phyloP scores from a whole-genome alignment of 306 rosid species.

The Acacia crassicarpa region DNA sequence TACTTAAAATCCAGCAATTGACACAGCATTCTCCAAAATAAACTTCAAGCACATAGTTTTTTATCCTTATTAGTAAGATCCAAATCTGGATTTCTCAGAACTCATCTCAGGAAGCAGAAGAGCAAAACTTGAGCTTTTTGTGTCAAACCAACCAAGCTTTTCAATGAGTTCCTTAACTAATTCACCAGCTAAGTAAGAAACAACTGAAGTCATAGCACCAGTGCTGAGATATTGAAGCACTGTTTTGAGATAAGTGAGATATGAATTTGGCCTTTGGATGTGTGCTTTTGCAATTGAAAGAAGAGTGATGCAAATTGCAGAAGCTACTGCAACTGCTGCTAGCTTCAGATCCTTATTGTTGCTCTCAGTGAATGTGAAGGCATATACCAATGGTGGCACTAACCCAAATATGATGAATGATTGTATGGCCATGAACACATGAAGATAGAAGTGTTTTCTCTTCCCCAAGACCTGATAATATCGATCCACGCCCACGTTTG shows the following conservation, averaged over 20 bases:
- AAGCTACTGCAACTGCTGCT: constrained; percentile 73
- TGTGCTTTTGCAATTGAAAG: constrained; percentile 67
- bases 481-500: constrained; percentile 30
- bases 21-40: background rate
- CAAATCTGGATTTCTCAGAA: constrained; percentile 24
- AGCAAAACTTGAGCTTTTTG: constrained; percentile 8
- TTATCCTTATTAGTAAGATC: constrained; percentile 30
- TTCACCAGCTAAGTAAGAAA: constrained; percentile 63
- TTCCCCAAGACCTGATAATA: constrained; percentile 54
- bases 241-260: constrained; percentile 44
- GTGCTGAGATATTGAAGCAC: constrained; percentile 46
- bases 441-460: constrained; percentile 54
- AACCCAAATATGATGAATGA: constrained; percentile 74
- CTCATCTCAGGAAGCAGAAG: constrained; percentile 36
- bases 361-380: constrained; percentile 63
- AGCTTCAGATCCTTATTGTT: constrained; percentile 59
- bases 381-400: constrained; percentile 70
- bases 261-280: constrained; percentile 41
- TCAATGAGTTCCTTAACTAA: constrained; percentile 42
- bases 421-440: constrained; percentile 47
- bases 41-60: background rate
- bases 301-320: constrained; percentile 59
- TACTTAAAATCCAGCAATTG: background rate
- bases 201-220: constrained; percentile 52
- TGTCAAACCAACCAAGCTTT: constrained; percentile 57